A percentile compares a stretch with the other conserved stretches of the same genome.
Evolutionary conservation across 2,329 filamentous ascomycete species (phyloP).

Genomic region (Aureobasidium pullulans): DNA sequence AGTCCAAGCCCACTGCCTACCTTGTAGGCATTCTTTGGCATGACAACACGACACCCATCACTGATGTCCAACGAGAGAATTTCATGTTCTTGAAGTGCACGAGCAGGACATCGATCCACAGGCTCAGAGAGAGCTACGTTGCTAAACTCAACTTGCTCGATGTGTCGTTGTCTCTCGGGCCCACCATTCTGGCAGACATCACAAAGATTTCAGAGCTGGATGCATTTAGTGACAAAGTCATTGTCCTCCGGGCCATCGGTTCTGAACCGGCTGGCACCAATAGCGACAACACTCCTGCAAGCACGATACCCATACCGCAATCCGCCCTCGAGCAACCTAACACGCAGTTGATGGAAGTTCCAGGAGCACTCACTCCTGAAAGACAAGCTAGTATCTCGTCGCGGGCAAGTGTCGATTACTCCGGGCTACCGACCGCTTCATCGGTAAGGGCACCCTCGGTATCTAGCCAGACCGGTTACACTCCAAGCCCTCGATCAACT

Average conservation of each 20-base stretch:
- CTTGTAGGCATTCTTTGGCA: slow-evolving; percentile 29
- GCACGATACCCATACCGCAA: neutral
- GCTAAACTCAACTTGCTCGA: neutral
- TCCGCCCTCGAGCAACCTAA: too few species aligned
- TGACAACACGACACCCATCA: slow-evolving; percentile 15
- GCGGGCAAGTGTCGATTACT: neutral
- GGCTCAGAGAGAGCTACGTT: slow-evolving; percentile 22
- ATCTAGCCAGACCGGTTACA: neutral
- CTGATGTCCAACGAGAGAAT: slow-evolving; percentile 21
- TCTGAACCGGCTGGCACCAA: neutral
- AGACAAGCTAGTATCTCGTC: neutral
- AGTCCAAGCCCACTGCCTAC: slow-evolving; percentile 21
- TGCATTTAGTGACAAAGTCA: neutral
- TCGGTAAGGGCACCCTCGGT: neutral
- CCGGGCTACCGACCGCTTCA: neutral
- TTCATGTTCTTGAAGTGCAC: slow-evolving; percentile 31
- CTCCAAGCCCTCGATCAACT: neutral
- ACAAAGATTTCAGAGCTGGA: neutral
- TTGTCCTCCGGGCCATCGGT: neutral
- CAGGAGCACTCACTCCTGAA: neutral
- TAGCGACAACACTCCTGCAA: neutral
- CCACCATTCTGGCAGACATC: neutral
- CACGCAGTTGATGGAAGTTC: neutral
- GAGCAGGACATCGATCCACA: slow-evolving; percentile 21
- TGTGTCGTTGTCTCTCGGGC: neutral